Evolutionary conservation across 306 rosid genomes (phyloP).

Genomic region (Lathyrus oleraceus): DNA sequence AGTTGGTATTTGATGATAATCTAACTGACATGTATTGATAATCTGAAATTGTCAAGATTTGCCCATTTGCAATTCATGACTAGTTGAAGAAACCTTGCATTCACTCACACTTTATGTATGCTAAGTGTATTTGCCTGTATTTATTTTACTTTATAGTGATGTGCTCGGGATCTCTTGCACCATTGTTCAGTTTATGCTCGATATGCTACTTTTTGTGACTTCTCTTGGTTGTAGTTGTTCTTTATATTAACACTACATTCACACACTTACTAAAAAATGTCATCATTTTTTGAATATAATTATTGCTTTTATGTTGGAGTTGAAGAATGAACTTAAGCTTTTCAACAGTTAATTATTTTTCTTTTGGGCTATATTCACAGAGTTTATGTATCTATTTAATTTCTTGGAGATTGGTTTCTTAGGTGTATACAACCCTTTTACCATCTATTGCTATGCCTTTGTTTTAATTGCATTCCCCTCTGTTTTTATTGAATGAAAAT

Average conservation of each 20-base stretch:
- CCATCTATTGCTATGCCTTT: slow-evolving; percentile 3
- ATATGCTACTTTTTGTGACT: not conserved
- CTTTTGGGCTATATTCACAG: not conserved
- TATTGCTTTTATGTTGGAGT: not conserved
- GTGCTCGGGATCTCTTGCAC: not conserved
- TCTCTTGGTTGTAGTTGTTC: not conserved
- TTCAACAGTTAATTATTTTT: not conserved
- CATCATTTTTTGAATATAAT: not conserved
- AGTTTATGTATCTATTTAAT: not conserved
- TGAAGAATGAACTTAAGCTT: not conserved
- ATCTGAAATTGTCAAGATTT: not conserved
- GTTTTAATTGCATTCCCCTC: not conserved
- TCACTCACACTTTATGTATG: not conserved
- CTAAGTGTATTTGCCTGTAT: slow-evolving; percentile 2
- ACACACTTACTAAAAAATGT: no score
- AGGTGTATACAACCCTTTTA: not conserved
- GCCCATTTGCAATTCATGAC: not conserved
- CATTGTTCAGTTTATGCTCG: not conserved
- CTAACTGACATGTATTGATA: not conserved
- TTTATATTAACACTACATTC: not conserved
- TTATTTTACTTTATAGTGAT: not conserved
- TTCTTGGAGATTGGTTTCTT: not conserved
- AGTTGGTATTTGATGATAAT: not conserved
- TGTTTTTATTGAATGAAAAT: no score
- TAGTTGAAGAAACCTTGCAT: slow-evolving; percentile 14